Percentiles rank a stretch among this genome's conserved stretches.
These are phyloP conservation scores for Panellus pusillus DNA, from an alignment of 768 basidiomycete genomes.

Conservation along the genomic window DNA sequence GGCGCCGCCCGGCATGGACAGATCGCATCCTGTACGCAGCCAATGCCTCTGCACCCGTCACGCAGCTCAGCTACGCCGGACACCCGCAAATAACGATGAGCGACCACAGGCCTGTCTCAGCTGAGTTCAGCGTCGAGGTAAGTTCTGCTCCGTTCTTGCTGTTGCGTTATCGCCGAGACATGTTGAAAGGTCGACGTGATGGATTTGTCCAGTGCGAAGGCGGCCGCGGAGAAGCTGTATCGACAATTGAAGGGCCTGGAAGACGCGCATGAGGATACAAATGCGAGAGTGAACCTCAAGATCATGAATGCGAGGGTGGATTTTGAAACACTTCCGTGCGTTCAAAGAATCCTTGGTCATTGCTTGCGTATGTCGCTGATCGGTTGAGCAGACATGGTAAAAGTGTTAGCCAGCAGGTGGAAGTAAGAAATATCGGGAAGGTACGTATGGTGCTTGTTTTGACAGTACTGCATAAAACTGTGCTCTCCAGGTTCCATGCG, in stretches of 20 bases:
- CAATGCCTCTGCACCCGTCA: constrained; percentile 38
- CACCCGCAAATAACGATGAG: constrained; percentile 72
- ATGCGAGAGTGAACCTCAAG: constrained; percentile 45
- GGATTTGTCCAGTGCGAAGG: constrained; percentile 39
- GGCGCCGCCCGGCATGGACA: constrained; percentile 86
- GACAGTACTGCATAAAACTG: not conserved
- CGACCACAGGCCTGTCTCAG: constrained; percentile 79
- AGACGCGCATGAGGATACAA: constrained; percentile 41
- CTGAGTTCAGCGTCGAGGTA: constrained; percentile 65
- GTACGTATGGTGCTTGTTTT: constrained; percentile 32
- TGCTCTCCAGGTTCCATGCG: constrained; percentile 52
- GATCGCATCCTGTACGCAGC: constrained; percentile 71
- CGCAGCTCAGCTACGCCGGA: constrained; percentile 55
- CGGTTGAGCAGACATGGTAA: constrained; percentile 46
- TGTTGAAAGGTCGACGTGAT: constrained; percentile 41
- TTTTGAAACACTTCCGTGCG: constrained; percentile 60
- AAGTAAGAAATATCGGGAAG: constrained; percentile 58
- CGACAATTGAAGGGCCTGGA: constrained; percentile 48
- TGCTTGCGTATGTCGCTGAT: not conserved
- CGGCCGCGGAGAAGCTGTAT: constrained; percentile 41
- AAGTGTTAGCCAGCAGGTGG: constrained; percentile 38
- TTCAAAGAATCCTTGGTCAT: not conserved
- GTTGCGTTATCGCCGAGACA: too few species aligned
- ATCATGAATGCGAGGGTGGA: constrained; percentile 50
- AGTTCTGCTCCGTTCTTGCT: constrained; percentile 20